These are phyloP conservation scores for Rubroboletus satanas DNA, from an alignment of 768 basidiomycete species.

Conservation along the genomic window DNA sequence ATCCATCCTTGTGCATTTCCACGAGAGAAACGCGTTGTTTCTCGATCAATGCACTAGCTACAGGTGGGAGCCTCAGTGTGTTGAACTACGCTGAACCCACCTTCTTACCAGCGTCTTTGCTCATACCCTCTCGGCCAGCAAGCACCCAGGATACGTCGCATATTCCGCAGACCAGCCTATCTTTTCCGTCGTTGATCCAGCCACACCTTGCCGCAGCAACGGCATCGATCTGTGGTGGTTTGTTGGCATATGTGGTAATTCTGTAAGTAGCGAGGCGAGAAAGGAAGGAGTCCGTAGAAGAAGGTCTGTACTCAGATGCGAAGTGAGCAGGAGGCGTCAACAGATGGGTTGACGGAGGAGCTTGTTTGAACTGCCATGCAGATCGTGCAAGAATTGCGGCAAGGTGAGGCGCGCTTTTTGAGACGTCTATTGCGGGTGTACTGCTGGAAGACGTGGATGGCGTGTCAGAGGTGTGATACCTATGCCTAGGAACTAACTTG, in stretches of 20 bases:
- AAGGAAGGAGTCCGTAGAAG: conserved; percentile 70
- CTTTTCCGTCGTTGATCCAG: conserved; percentile 82
- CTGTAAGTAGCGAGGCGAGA: conserved; percentile 74
- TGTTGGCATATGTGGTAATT: conserved; percentile 75
- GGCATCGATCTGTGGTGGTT: conserved; percentile 68
- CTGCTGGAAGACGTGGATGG: not conserved
- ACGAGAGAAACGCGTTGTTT: conserved; percentile 67
- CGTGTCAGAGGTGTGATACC: conserved; percentile 3
- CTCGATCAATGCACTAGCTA: conserved; percentile 68
- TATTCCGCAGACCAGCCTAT: conserved; percentile 68
- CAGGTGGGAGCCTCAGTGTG: conserved; percentile 14
- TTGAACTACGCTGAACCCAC: conserved; percentile 22
- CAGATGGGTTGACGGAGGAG: conserved; percentile 44
- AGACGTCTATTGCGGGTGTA: conserved; percentile 28
- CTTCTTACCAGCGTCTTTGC: conserved; percentile 69
- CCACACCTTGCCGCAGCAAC: conserved; percentile 80
- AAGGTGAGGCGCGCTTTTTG: conserved; percentile 65
- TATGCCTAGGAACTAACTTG: conserved; percentile 10
- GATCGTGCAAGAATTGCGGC: conserved; percentile 69
- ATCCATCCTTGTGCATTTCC: conserved; percentile 72
- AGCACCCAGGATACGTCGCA: conserved; percentile 75
- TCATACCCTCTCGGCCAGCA: conserved; percentile 65
- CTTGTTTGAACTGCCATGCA: conserved; percentile 49
- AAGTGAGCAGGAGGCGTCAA: conserved; percentile 22
- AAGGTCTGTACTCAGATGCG: conserved; percentile 69